phyloP scores from a whole-genome alignment of 2,329 filamentous ascomycete species.

The Diaporthe capsici region DNA sequence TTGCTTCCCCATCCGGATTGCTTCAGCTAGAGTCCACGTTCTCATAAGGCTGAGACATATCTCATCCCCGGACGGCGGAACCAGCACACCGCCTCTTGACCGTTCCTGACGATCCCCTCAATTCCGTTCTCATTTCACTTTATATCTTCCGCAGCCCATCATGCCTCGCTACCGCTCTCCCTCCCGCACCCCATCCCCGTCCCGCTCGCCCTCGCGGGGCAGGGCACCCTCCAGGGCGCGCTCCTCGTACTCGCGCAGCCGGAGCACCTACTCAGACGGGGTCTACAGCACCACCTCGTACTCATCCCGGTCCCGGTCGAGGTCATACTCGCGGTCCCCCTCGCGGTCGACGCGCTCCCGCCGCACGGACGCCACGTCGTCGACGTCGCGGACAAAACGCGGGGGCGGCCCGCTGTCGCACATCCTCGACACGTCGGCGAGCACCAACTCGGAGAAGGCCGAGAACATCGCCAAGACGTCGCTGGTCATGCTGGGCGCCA shows the following conservation, averaged over 20 bases:
- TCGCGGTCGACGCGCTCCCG: slow-evolving; percentile 31
- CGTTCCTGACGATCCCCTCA: slow-evolving; percentile 2
- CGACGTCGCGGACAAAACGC: slow-evolving; percentile 3
- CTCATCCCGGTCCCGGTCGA: slow-evolving; percentile 38
- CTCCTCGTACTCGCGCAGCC: slow-evolving; percentile 12
- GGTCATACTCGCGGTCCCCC: slow-evolving; percentile 24
- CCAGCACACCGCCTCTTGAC: not conserved
- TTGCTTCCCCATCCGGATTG: not conserved
- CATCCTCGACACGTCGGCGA: slow-evolving; percentile 31
- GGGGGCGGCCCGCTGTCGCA: slow-evolving; percentile 14
- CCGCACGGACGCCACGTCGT: not conserved
- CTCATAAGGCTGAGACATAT: slow-evolving; percentile 26
- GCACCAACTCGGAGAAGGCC: slow-evolving; percentile 35
- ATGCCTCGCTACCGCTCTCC: slow-evolving; percentile 46
- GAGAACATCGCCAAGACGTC: slow-evolving; percentile 51
- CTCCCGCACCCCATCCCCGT: slow-evolving; percentile 44
- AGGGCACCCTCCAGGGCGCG: slow-evolving; percentile 2
- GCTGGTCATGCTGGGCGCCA: slow-evolving; percentile 54
- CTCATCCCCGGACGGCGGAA: not conserved
- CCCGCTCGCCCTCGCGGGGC: slow-evolving; percentile 42
- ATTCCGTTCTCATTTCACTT: not conserved
- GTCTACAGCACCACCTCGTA: slow-evolving; percentile 43
- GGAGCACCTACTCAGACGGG: slow-evolving; percentile 36
- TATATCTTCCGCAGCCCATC: not conserved
- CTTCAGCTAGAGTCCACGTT: not conserved